These are phyloP conservation scores for Lipomyces sp. DNA, from an alignment of 805 yeast genomes.

Conservation along the genomic window DNA sequence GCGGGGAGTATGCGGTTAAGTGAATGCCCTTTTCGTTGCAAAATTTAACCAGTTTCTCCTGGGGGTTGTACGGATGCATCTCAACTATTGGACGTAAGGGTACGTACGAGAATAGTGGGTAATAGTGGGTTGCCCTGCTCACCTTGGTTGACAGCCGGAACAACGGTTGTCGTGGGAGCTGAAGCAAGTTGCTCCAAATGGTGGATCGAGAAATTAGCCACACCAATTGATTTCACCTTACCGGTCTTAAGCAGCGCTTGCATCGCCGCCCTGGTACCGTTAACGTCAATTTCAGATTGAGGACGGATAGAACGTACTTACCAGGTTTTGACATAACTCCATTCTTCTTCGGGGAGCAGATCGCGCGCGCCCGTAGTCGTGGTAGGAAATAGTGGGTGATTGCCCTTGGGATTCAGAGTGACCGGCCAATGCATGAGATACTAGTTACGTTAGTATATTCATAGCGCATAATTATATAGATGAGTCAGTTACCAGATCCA, in stretches of 20 bases:
- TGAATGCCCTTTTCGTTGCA: constrained; percentile 58
- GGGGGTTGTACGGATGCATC: constrained; percentile 73
- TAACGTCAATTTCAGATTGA: constrained; percentile 46
- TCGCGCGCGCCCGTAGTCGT: constrained; percentile 50
- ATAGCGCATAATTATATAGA: too few species aligned
- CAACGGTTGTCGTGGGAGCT: constrained; percentile 47
- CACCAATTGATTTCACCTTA: constrained; percentile 70
- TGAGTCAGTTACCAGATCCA: constrained; percentile 54
- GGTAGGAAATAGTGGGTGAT: constrained; percentile 49
- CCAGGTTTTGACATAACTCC: too few species aligned
- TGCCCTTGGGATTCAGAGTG: constrained; percentile 50
- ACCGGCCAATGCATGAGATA: constrained; percentile 86
- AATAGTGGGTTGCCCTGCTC: too few species aligned
- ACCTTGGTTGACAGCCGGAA: constrained; percentile 75
- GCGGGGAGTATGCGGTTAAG: constrained; percentile 77
- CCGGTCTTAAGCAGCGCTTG: constrained; percentile 60
- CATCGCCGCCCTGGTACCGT: constrained; percentile 66
- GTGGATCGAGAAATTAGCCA: constrained; percentile 64
- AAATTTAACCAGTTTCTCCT: constrained; percentile 59
- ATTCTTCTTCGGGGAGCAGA: constrained; percentile 38
- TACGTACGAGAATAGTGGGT: too few species aligned
- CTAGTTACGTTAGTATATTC: too few species aligned
- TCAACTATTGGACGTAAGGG: too few species aligned
- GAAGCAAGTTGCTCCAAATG: constrained; percentile 18
- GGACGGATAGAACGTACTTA: too few species aligned